Evolutionary conservation across 2,329 filamentous ascomycete species (phyloP).

Genomic region (Penicillium corylophilum): DNA sequence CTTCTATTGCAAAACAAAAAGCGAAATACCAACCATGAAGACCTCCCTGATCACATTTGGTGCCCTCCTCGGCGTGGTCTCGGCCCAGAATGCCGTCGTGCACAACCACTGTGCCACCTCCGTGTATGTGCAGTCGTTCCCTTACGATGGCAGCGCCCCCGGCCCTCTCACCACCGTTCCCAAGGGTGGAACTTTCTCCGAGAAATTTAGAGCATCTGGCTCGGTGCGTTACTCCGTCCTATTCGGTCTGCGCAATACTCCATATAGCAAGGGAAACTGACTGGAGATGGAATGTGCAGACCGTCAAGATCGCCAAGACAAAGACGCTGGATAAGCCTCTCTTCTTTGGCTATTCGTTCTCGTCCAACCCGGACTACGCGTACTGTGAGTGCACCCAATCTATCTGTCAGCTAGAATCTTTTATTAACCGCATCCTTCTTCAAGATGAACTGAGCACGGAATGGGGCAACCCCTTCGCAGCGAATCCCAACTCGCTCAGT

Average conservation of each 20-base stretch:
- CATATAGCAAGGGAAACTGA: constrained; percentile 12
- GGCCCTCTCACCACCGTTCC: constrained; percentile 24
- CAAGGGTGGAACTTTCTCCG: constrained; percentile 21
- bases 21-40: constrained; percentile 18
- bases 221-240: constrained; percentile 19
- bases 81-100: constrained; percentile 25
- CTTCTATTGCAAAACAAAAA: constrained; percentile 10
- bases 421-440: constrained; percentile 10
- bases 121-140: constrained; percentile 27
- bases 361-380: constrained; percentile 23
- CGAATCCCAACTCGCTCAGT: constrained; percentile 23
- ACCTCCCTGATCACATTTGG: constrained; percentile 15
- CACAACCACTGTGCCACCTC: constrained; percentile 21
- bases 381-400: constrained; percentile 22
- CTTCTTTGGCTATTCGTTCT: constrained; percentile 29
- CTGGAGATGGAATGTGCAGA: constrained; percentile 15
- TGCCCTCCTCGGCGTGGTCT: constrained; percentile 20
- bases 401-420: constrained; percentile 2
- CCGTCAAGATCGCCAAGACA: constrained; percentile 26
- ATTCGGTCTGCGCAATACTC: neutral
- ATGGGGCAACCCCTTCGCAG: constrained; percentile 27
- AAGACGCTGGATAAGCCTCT: constrained; percentile 28
- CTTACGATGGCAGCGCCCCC: constrained; percentile 23
- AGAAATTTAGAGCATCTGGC: constrained; percentile 22
- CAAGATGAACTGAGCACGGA: constrained; percentile 26